Evolutionary conservation across 352 stramenopile species (phyloP), one percentile per base, ranked within the genome.

Genomic region (Elongisporangium senticosum): DNA sequence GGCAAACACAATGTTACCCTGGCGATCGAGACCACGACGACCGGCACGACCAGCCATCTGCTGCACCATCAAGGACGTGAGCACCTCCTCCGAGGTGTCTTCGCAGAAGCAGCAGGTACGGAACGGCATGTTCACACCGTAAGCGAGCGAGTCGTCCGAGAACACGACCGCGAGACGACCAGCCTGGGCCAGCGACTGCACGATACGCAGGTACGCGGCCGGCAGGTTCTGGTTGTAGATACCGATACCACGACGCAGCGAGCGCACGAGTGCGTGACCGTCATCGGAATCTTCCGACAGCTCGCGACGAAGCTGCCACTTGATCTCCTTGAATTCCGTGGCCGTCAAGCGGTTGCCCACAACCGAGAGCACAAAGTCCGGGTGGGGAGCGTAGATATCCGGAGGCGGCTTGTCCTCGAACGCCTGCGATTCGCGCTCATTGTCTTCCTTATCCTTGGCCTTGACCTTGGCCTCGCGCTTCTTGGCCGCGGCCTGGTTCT

Each of bases 91-190:
- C 37, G 95, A 88, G 66, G 98, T 98, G 72, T 99, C 96, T 80
- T 98, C 96, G 68, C 96, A 99, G 75, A 99, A 99, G 56, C 97
- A 89, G 68, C 96, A 98, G 22, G 95, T 98, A 64, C 97, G 92
- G 93, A 99, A 99, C 26, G 97, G 97, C 97, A 99, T 99, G 85
- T 99, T 99, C 0, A 99, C 96, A 77, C 97, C 97, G 70, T 99
- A 99, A 7, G 97, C 97, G 47, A 99, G 81, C 22, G 96, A 98
- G 62, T 98, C 92, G 68, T 99, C 96, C 39, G 93, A 98, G 68
- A 99, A 99, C 7, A 99, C 96, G 55, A 99, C 96, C 2, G 94
- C 96, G 13, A 99, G 75, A 64, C 97, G 96, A 78, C 96, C 96
- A 55, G 97, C 90, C 68, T 99, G 96, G 17, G 96, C 96, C 48